phyloP scores from a whole-genome alignment of 805 yeast species.

The Saccharomycopsis guyanensis region DNA sequence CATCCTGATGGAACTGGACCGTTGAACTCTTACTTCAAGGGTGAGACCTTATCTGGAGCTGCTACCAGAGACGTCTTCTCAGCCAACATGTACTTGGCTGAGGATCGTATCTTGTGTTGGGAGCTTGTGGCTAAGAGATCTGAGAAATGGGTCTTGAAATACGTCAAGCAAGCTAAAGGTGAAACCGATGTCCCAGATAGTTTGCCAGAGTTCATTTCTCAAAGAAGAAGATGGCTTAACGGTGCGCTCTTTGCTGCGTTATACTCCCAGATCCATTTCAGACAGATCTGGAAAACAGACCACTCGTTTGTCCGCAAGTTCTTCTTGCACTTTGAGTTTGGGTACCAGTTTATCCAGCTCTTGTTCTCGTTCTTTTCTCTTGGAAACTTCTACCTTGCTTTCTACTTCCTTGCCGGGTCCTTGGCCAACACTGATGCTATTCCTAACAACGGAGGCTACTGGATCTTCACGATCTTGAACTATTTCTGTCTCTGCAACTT shows the following conservation, averaged over 20 bases:
- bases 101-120: constrained; percentile 94
- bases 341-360: constrained; percentile 75
- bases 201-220: constrained; percentile 91
- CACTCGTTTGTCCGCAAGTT: constrained; percentile 78
- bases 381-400: constrained; percentile 86
- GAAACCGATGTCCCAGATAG: constrained; percentile 96
- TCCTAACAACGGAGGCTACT: constrained; percentile 68
- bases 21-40: constrained; percentile 78
- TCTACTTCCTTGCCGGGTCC: constrained; percentile 88
- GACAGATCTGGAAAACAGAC: constrained; percentile 80
- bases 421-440: constrained; percentile 44
- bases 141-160: constrained; percentile 83
- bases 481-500: constrained; percentile 76
- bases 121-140: constrained; percentile 82
- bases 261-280: constrained; percentile 78
- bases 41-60: constrained; percentile 57
- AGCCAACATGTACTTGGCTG: constrained; percentile 96
- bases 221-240: constrained; percentile 96
- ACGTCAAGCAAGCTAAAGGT: constrained; percentile 88
- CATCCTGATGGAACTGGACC: constrained; percentile 93
- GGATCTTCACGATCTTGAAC: constrained; percentile 78
- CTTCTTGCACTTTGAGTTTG: constrained; percentile 77
- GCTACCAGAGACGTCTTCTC: constrained; percentile 74
- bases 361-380: constrained; percentile 88
- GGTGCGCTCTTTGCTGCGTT: constrained; percentile 97